Evolutionary conservation across 2,329 filamentous ascomycete genomes (phyloP).

Genomic region (Sphaerulina vaccinii): DNA sequence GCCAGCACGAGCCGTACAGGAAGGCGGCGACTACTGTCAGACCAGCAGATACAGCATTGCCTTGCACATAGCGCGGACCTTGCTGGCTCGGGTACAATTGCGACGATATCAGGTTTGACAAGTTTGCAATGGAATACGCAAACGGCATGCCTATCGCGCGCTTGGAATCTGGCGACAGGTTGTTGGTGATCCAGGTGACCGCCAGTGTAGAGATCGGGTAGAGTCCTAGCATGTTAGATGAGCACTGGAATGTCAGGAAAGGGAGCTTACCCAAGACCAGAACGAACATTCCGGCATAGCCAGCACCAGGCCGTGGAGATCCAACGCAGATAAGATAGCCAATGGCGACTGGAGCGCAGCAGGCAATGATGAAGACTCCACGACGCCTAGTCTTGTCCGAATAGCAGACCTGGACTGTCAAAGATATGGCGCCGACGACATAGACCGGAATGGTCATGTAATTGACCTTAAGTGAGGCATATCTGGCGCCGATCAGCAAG

Average conservation of each 20-base stretch:
- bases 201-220: constrained; percentile 31
- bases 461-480: constrained; percentile 23
- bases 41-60: constrained; percentile 33
- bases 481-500: constrained; percentile 1
- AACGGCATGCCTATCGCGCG: constrained; percentile 37
- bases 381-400: constrained; percentile 39
- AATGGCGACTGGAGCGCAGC: constrained; percentile 33
- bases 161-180: constrained; percentile 38
- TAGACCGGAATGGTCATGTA: constrained; percentile 41
- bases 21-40: constrained; percentile 30
- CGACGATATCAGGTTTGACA: constrained; percentile 34
- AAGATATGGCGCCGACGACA: constrained; percentile 33
- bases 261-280: constrained; percentile 22
- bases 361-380: constrained; percentile 34
- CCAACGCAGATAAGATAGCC: constrained; percentile 39
- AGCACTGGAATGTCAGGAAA: neutral
- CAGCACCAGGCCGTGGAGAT: constrained; percentile 32
- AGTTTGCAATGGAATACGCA: constrained; percentile 34
- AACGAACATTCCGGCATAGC: constrained; percentile 41
- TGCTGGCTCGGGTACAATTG: constrained; percentile 39
- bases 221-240: constrained; percentile 18
- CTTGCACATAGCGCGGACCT: constrained; percentile 35
- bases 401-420: constrained; percentile 25
- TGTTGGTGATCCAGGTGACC: constrained; percentile 39
- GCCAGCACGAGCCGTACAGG: constrained; percentile 29